A percentile compares a stretch with the other conserved stretches of the same genome.
phyloP scores from a whole-genome alignment of 1,284 basidiomycete species.

The Ustilago xerochloae region DNA sequence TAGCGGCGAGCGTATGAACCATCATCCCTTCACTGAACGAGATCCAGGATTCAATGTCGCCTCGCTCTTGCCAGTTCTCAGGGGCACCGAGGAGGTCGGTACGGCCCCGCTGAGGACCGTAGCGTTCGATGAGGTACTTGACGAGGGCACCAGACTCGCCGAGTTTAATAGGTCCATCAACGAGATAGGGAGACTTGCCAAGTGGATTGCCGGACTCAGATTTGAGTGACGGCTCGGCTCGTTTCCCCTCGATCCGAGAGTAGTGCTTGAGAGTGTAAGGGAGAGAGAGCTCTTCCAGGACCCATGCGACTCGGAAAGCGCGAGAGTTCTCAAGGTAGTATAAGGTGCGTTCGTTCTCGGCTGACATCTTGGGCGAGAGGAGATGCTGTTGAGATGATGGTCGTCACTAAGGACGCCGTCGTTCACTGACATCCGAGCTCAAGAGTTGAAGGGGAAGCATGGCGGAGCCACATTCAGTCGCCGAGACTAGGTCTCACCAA shows the following conservation, averaged over 20 bases:
- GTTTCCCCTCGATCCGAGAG: conserved; percentile 25
- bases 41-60: conserved; percentile 19
- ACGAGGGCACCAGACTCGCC: conserved; percentile 19
- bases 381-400: not conserved
- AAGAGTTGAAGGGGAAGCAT: not conserved
- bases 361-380: not conserved
- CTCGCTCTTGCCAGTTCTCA: conserved; percentile 20
- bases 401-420: not conserved
- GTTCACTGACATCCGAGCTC: too few relatives aligned
- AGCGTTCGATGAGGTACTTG: conserved; percentile 32
- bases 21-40: conserved; percentile 37
- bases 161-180: conserved; percentile 10
- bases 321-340: conserved; percentile 46
- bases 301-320: conserved; percentile 33
- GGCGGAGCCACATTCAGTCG: not conserved
- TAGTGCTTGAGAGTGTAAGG: conserved; percentile 21
- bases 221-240: conserved; percentile 15
- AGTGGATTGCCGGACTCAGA: conserved; percentile 24
- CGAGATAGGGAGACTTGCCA: conserved; percentile 31
- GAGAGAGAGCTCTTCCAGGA: conserved; percentile 29
- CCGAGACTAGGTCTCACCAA: not conserved
- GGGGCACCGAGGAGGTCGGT: conserved; percentile 5
- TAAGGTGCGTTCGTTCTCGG: conserved; percentile 9
- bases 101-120: conserved; percentile 2
- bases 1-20: conserved; percentile 27